Base-by-base conservation (phyloP, 192 early-diverging fungal species). In the Coemansia biformis region DNA sequence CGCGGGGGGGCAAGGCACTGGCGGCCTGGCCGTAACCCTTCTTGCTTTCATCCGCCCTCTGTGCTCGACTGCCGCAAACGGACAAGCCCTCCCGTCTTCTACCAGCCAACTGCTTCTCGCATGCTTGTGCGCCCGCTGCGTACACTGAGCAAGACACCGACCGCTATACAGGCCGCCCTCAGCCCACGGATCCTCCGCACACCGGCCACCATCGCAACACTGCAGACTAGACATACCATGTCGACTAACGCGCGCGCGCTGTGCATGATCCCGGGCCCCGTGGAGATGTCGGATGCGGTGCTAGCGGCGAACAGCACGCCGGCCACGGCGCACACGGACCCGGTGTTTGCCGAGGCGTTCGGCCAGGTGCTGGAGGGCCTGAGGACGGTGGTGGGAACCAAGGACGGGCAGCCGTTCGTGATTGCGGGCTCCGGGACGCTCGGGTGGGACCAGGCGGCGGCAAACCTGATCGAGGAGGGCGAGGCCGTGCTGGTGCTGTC, bases 231-330 rank as follows among this genome's bases (percentile, higher is more conserved):
- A 22, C 30, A 28, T 8, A 5, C 29, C 1, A 30, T 30, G 29
- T 8, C 29, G 7, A 9, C 29, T 1, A 30, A 30, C 8, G 29
- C 14, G n/a, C 86, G 80, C 53, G 87, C 90, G 48, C 81, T 96
- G 28, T 93, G 90, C 83, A 92, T 96, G 83, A 96, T 96, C 68
- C 92, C 92, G 33, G 91, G 94, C 18, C 92, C 94, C 22, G 86
- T 96, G 47, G 95, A 98, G 82, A 93, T 94, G 78, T 85, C 93
- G 58, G 72, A 79, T 47, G 86, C 83, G 38, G 91, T 98, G 11
- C 77, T 95, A 16, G 59, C 69, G 39, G 84, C 88, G 12, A 90
- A 94, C 83, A 77, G 84, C 62, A 90, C 91, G 16, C 88, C 86
- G 8, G 88, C 95, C 18, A 91, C 86, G 15, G 90, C 91, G 16